Evolutionary conservation across 2,329 filamentous ascomycete genomes (phyloP).

Genomic region (Fonsecaea pedrosoi): DNA sequence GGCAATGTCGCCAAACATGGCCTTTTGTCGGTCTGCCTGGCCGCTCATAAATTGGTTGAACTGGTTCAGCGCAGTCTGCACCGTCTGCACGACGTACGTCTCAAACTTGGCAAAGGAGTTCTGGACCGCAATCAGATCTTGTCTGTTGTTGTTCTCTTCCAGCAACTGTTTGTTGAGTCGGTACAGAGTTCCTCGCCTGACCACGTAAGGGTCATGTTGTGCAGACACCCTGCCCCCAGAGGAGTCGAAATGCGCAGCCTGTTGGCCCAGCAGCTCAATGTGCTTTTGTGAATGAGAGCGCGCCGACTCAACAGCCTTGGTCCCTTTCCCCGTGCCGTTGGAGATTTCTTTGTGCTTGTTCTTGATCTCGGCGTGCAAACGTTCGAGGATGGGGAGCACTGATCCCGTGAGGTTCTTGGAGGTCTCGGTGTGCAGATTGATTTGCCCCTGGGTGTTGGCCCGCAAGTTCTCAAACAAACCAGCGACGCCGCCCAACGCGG

Average conservation of each 20-base stretch:
- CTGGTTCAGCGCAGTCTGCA: conserved; percentile 81
- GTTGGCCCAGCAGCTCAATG: conserved; percentile 89
- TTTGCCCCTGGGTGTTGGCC: conserved; percentile 84
- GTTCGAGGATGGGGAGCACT: conserved; percentile 85
- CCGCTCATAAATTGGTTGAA: conserved; percentile 81
- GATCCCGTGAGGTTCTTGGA: conserved; percentile 87
- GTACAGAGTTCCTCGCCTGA: conserved; percentile 80
- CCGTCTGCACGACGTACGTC: conserved; percentile 77
- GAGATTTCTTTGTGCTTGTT: conserved; percentile 90
- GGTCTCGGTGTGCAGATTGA: conserved; percentile 88
- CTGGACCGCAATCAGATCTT: conserved; percentile 91
- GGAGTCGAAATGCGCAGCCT: conserved; percentile 80
- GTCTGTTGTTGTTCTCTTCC: conserved; percentile 90
- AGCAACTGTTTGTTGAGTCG: conserved; percentile 87
- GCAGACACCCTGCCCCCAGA: conserved; percentile 73
- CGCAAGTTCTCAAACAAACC: conserved; percentile 94
- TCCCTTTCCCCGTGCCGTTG: conserved; percentile 78
- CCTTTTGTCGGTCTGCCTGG: conserved; percentile 80
- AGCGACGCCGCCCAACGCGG: conserved; percentile 82
- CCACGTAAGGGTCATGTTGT: conserved; percentile 83
- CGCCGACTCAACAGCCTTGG: conserved; percentile 91
- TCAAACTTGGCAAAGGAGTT: conserved; percentile 89
- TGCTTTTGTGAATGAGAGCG: conserved; percentile 89
- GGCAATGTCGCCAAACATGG: conserved; percentile 84
- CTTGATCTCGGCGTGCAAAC: conserved; percentile 95